A percentile compares a stretch with the other conserved stretches of the same genome.
phyloP scores from a whole-genome alignment of 768 basidiomycete species.

The Leccinum rimulosum region DNA sequence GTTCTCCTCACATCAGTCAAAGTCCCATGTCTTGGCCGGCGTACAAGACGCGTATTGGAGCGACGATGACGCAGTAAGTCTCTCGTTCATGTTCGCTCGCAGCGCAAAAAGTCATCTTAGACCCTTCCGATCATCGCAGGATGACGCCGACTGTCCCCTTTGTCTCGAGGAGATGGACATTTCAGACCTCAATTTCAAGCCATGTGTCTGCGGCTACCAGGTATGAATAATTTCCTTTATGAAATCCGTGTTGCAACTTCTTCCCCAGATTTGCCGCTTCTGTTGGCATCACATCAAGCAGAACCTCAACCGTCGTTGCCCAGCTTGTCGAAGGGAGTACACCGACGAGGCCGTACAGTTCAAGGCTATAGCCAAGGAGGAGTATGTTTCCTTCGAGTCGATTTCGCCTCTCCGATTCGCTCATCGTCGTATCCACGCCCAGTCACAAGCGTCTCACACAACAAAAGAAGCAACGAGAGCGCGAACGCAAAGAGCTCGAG shows the following conservation, averaged over 20 bases:
- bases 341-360: constrained; percentile 92
- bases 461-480: constrained; percentile 92
- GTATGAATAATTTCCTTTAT: constrained; percentile 38
- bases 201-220: constrained; percentile 98
- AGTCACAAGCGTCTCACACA: constrained; percentile 95
- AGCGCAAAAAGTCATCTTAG: constrained; percentile 13
- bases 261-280: constrained; percentile 90
- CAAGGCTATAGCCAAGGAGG: constrained; percentile 91
- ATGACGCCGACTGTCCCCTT: constrained; percentile 96
- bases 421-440: constrained; percentile 15
- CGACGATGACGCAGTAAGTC: constrained; percentile 79
- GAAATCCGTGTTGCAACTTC: constrained; percentile 14
- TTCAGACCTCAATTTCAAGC: constrained; percentile 98
- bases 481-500: constrained; percentile 94
- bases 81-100: constrained; percentile 2
- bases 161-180: constrained; percentile 99
- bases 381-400: constrained; percentile 56
- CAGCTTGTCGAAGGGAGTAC: constrained; percentile 92
- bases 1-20: constrained; percentile 71
- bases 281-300: constrained; percentile 99
- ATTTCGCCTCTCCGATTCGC: constrained; percentile 7
- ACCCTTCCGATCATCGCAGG: constrained; percentile 48
- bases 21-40: constrained; percentile 83
- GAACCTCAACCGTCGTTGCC: constrained; percentile 94
- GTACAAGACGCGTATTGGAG: constrained; percentile 98